These are phyloP conservation scores for Populus hybrid DNA, from an alignment of 441 rosid genomes.

Conservation along the genomic window DNA sequence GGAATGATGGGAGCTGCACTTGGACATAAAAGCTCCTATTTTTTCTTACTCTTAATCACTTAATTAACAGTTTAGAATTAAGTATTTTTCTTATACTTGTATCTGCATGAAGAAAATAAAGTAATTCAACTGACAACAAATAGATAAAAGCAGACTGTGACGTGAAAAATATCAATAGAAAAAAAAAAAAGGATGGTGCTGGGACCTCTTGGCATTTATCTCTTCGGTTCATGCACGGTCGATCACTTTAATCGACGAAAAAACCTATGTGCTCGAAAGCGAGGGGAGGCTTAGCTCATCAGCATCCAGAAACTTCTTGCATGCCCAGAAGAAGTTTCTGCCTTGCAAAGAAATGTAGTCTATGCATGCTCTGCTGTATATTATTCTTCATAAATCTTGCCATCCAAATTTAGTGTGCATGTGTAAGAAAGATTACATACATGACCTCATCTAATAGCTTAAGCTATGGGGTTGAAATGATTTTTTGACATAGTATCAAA, in stretches of 20 bases:
- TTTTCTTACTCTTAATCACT: too few species aligned
- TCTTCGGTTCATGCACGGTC: slow-evolving; percentile 12
- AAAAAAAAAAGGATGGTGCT: background rate
- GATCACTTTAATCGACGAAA: background rate
- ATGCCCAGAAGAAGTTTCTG: background rate
- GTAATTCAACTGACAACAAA: background rate
- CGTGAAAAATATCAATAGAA: background rate
- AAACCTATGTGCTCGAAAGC: slow-evolving; percentile 1
- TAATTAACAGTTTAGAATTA: too few species aligned
- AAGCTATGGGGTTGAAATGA: too few species aligned
- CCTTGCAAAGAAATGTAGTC: background rate
- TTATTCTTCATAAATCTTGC: background rate
- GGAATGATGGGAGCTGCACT: too few species aligned
- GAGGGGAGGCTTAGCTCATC: slow-evolving; percentile 10
- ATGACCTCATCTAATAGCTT: too few species aligned
- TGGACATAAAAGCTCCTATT: too few species aligned
- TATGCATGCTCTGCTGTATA: background rate
- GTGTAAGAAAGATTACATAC: background rate
- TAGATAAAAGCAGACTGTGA: too few species aligned
- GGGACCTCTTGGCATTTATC: slow-evolving; percentile 16
- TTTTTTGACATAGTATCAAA: too few species aligned
- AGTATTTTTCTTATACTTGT: too few species aligned
- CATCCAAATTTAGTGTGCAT: background rate
- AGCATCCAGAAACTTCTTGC: background rate
- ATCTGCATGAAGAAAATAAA: background rate